phyloP scores from a whole-genome alignment of 164 flowering plant genomes.

The Macadamia integrifolia region DNA sequence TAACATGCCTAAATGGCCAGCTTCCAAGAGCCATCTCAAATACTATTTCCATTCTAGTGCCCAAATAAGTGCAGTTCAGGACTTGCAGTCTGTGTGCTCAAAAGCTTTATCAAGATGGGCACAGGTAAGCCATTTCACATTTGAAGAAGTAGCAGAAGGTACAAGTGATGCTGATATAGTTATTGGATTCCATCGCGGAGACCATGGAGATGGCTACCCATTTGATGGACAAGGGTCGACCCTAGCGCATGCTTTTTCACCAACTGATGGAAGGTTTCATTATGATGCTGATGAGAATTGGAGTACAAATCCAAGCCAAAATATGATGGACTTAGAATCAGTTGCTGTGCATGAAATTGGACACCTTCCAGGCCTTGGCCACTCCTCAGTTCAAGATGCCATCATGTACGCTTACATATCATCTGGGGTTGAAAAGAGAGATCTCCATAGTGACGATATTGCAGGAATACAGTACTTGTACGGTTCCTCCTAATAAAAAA shows the following conservation, averaged over 20 bases:
- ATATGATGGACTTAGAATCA: conserved; percentile 24
- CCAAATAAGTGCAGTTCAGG: neutral
- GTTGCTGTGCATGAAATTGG: conserved; percentile 53
- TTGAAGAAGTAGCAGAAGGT: neutral
- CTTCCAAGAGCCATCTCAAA: conserved; percentile 6
- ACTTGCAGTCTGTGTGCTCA: neutral
- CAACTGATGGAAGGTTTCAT: conserved; percentile 24
- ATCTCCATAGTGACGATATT: conserved; percentile 18
- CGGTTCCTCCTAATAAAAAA: too few species aligned
- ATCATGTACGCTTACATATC: conserved; percentile 27
- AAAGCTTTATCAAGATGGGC: conserved; percentile 14
- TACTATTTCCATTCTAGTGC: conserved; percentile 1
- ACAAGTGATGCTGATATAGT: conserved; percentile 8
- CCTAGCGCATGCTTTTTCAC: conserved; percentile 29
- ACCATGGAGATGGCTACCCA: conserved; percentile 19
- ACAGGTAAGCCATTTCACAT: conserved; percentile 3
- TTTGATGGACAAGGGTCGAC: conserved; percentile 25
- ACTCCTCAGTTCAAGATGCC: conserved; percentile 19
- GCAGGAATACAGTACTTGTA: conserved; percentile 15
- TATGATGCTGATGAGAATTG: conserved; percentile 25
- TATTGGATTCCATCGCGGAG: conserved; percentile 6
- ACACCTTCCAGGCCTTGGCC: conserved; percentile 43
- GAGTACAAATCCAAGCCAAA: neutral
- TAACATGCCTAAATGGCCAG: conserved; percentile 9
- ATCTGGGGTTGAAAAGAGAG: neutral